Evolutionary conservation across 768 basidiomycete species (phyloP), one percentile per base, ranked within the genome.

Genomic region (Butyriboletus loyo): DNA sequence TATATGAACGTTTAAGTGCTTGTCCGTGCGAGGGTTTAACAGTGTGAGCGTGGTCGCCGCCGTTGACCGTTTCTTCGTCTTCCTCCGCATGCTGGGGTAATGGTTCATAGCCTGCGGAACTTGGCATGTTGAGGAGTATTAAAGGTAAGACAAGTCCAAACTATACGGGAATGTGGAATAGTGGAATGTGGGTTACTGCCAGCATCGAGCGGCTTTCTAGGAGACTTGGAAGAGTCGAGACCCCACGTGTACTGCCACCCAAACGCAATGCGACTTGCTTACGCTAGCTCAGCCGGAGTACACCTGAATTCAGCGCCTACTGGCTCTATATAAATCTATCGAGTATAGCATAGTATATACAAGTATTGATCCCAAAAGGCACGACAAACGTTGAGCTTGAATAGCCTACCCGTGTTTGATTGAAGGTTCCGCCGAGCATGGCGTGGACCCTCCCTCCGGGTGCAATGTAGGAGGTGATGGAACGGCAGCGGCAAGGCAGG

Each of bases 61-160:
- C 70, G 28, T 78, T 70, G 30, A 68, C 56, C 6, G 60, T 69
- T 35, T 73, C 68, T 25, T 70, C 71, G 50, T 77, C 74, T 39
- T 73, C 71, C 43, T 77, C 73, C 8, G 54, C 59, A 22, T 59
- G 66, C 61, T 80, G 78, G 7, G 78, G 68, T 37, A 80, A 59
- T 8, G 71, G 75, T 53, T 80, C 75, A 55, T 80, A 80, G 43
- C 76, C 77, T 31, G 78, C 62, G 47, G 74, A 65, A 54, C 66
- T 73, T 17, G 75, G 73, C 78, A 80, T 80, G 11, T 31, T 49
- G 58, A 50, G 45, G 48, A 40, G 38, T 36, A 17, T 51, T 34
- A 32, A 39, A 38, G 15, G 42, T 19, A n/a, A 25, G 56, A 38
- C 14, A 9, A n/a, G 19, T 35, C 11, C 36, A 49, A 36, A 50